These are phyloP conservation scores for Coelastrella sp. DNA, from an alignment of 139 green algal genomes.

Conservation along the genomic window DNA sequence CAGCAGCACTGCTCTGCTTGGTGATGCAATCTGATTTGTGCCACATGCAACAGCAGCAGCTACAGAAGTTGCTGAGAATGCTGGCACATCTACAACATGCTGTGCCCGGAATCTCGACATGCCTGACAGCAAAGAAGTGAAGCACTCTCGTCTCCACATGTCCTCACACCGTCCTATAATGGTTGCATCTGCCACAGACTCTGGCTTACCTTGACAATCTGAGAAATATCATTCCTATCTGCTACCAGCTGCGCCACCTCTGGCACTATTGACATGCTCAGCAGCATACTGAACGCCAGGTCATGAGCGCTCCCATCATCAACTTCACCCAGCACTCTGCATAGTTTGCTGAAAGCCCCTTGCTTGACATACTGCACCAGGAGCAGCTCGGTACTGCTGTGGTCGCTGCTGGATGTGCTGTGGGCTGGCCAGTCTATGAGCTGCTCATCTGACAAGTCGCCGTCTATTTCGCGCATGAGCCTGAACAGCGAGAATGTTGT, in stretches of 20 bases:
- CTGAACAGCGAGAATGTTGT: conserved; percentile 41
- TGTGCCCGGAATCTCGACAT: too few species aligned
- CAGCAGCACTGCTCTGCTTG: background rate
- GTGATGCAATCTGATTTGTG: background rate
- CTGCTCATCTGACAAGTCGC: conserved; percentile 33
- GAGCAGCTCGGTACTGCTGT: background rate
- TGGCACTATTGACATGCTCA: conserved; percentile 25
- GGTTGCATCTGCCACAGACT: background rate
- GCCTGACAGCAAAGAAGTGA: background rate
- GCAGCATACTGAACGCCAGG: conserved; percentile 44
- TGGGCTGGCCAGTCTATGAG: conserved; percentile 9
- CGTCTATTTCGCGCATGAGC: conserved; percentile 17
- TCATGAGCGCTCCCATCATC: conserved; percentile 34
- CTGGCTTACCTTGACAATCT: conserved; percentile 17
- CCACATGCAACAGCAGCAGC: too few species aligned
- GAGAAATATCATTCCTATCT: background rate
- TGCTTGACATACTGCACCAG: conserved; percentile 17
- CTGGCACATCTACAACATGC: too few species aligned
- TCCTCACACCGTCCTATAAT: too few species aligned
- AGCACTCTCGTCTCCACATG: too few species aligned
- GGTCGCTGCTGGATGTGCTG: conserved; percentile 37
- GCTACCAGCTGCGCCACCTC: conserved; percentile 7
- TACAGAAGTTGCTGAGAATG: too few species aligned
- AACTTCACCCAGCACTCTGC: background rate
- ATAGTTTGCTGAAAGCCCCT: conserved; percentile 22